Evolutionary conservation across 2,329 filamentous ascomycete genomes (phyloP).

Genomic region (Orbilia ellipsospora): DNA sequence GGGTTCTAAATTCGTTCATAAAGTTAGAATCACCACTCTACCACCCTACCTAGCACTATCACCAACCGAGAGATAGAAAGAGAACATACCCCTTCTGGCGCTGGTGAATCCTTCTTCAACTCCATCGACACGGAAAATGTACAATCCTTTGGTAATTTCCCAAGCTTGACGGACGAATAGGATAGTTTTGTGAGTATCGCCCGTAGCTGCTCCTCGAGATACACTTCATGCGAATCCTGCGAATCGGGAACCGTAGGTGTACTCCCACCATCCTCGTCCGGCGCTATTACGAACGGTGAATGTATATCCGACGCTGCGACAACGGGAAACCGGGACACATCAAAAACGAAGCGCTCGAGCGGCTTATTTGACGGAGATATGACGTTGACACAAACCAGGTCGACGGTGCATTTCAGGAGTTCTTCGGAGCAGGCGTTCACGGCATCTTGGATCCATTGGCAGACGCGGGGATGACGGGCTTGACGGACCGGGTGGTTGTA

Average conservation of each 20-base stretch:
- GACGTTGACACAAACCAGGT: conserved; percentile 62
- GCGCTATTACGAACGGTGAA: conserved; percentile 61
- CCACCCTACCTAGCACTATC: background rate
- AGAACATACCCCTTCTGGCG: conserved; percentile 70
- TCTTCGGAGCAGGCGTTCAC: conserved; percentile 77
- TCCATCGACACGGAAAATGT: conserved; percentile 83
- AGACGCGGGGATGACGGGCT: conserved; percentile 85
- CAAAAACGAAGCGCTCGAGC: conserved; percentile 72
- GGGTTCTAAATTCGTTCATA: conserved; percentile 60
- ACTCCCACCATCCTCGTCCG: conserved; percentile 31
- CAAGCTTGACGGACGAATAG: conserved; percentile 70
- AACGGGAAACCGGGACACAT: conserved; percentile 68
- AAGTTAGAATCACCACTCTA: conserved; percentile 12
- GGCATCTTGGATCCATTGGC: conserved; percentile 85
- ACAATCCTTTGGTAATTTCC: conserved; percentile 71
- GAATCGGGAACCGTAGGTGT: conserved; percentile 41
- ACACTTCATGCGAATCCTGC: conserved; percentile 65
- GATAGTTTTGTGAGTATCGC: conserved; percentile 74
- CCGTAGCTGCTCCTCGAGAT: conserved; percentile 78
- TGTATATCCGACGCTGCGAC: conserved; percentile 61
- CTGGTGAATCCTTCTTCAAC: conserved; percentile 70
- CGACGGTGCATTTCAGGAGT: conserved; percentile 69
- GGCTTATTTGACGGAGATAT: conserved; percentile 61
- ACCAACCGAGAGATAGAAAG: background rate
- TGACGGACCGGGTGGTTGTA: conserved; percentile 88